Percentiles rank a stretch among this genome's conserved stretches.
phyloP scores from a whole-genome alignment of 805 yeast species.

The Kuraishia borneana region DNA sequence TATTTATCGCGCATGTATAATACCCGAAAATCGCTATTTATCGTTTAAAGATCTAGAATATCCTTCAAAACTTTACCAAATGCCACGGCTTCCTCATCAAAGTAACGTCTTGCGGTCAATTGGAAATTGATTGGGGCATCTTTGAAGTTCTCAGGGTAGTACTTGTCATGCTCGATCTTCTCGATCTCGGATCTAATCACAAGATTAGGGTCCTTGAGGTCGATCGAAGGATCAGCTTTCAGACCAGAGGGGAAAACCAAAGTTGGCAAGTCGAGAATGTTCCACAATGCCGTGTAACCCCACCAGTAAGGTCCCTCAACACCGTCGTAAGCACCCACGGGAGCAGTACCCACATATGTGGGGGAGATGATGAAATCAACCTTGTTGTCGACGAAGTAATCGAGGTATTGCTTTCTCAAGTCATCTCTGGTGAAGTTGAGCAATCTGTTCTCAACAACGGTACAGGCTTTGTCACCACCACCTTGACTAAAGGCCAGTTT shows the following conservation, averaged over 20 bases:
- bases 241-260: constrained; percentile 49
- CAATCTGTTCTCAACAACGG: constrained; percentile 42
- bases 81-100: constrained; percentile 46
- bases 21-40: constrained; percentile 1
- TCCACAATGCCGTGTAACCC: constrained; percentile 67
- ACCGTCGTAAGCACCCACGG: constrained; percentile 38
- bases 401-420: constrained; percentile 45
- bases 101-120: constrained; percentile 40
- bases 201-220: constrained; percentile 8
- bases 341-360: constrained; percentile 62
- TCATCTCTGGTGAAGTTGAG: constrained; percentile 45
- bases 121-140: constrained; percentile 49
- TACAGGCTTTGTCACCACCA: constrained; percentile 35
- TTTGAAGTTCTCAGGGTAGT: constrained; percentile 32
- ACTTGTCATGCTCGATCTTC: constrained; percentile 33
- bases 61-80: constrained; percentile 21
- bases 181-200: constrained; percentile 20
- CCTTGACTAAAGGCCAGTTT: constrained; percentile 51
- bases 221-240: constrained; percentile 26
- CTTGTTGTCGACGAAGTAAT: constrained; percentile 38
- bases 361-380: constrained; percentile 64
- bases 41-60: constrained; percentile 9
- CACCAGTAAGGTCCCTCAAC: constrained; percentile 46
- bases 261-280: constrained; percentile 55
- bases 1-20: not conserved